Base-by-base conservation (phyloP, 305 asterid species). In the Fraxinus greggii region DNA sequence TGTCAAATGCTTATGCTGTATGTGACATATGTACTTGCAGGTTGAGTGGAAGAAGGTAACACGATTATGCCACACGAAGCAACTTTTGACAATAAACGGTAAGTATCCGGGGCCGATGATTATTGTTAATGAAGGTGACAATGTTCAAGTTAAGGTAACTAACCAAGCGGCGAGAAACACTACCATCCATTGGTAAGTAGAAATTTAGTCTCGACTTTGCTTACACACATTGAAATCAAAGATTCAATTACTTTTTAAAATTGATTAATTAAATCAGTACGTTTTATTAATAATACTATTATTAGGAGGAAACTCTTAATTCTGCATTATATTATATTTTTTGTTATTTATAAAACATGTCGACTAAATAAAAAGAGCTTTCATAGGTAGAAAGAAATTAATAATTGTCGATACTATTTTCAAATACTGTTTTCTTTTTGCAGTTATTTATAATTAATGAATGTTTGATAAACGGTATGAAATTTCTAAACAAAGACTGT, bases 71-170 rank as follows among this genome's bases (percentile, higher is more conserved):
- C 86, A 87, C 26, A 85, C 83, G 2, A 92, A 87, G 88, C 19
- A 61, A 67, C 67, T 90, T 17, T 77, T 94, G 80, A 92, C 92
- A 3, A 90, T 92, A 35, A 92, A 92, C 7, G 96, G 96, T 24
- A 74, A 86, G 83, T 94, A 74, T 87, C 98, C 96, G 19, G 98
- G 97, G 59, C 97, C 98, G 23, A 89, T 90, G 32, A 89, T 94
- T 63, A 51, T 69, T n/a, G 93, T 92, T 48, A 85, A 89, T 70
- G 97, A 94, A 89, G 96, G 98, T n/a, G 97, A 94, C 80, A 79
- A 87, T 79, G 93, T 91, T 29, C 90, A 89, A 78, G 72, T 94
- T 8, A 83, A 75, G 78, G 97, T 94, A 45, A 89, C 89, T 9
- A 94, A 94, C 83, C 74, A 4, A 24, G 93, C 85, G 54, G 85